Conservation (phyloP, 2,329 filamentous ascomycete species). For the Graphilbum sp. region DNA sequence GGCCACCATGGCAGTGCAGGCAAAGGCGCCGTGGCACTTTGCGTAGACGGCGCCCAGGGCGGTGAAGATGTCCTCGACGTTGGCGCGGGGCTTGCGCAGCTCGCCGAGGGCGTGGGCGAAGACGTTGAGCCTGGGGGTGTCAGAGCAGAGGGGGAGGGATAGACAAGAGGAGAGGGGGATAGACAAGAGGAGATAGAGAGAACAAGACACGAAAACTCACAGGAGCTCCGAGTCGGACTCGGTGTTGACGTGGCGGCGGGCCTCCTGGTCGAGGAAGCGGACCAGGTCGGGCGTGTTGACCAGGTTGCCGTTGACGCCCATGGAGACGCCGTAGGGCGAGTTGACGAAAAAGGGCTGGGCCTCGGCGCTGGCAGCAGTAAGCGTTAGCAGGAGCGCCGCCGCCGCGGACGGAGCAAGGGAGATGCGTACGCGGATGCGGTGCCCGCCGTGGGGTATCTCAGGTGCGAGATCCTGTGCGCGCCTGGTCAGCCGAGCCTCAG, state of each 20-base stretch:
- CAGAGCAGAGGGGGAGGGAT: not conserved
- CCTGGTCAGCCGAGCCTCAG: too few relatives aligned
- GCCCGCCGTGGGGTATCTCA: slow-evolving; percentile 81
- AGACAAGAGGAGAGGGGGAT: not conserved
- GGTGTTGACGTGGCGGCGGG: slow-evolving; percentile 77
- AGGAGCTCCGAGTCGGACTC: slow-evolving; percentile 79
- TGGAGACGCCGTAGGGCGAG: slow-evolving; percentile 64
- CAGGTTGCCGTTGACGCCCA: slow-evolving; percentile 78
- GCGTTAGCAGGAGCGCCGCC: too few relatives aligned
- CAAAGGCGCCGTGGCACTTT: slow-evolving; percentile 61
- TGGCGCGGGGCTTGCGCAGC: slow-evolving; percentile 71
- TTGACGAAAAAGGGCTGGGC: slow-evolving; percentile 92
- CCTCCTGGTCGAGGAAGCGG: slow-evolving; percentile 57
- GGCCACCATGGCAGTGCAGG: slow-evolving; percentile 71
- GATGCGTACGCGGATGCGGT: slow-evolving; percentile 36
- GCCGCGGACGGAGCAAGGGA: not conserved
- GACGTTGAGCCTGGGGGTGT: slow-evolving; percentile 59
- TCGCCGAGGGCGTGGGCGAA: slow-evolving; percentile 74
- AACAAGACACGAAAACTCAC: slow-evolving; percentile 7
- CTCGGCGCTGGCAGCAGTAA: slow-evolving; percentile 65
- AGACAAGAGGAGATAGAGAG: not conserved
- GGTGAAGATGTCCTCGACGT: slow-evolving; percentile 63
- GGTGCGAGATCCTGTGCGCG: slow-evolving; percentile 55
- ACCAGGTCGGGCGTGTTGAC: slow-evolving; percentile 59
- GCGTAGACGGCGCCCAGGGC: slow-evolving; percentile 58